phyloP scores from a whole-genome alignment of 2,329 filamentous ascomycete species.

The Aschersonia sp. region DNA sequence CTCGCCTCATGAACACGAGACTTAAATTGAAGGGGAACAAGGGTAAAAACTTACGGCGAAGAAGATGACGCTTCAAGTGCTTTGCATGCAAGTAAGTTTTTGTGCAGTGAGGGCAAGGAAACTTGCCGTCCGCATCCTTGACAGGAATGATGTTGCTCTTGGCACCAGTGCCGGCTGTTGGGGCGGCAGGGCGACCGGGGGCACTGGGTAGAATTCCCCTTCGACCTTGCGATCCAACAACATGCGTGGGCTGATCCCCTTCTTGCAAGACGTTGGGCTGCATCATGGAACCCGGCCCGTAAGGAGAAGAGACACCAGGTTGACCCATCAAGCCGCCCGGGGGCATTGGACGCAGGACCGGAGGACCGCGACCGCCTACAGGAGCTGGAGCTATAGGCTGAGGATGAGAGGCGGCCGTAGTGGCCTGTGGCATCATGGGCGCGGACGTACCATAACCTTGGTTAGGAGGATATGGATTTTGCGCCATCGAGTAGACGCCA shows the following conservation, averaged over 20 bases:
- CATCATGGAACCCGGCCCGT: constrained; percentile 44
- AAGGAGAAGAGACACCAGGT: constrained; percentile 42
- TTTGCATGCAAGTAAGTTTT: constrained; percentile 97
- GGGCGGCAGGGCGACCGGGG: constrained; percentile 68
- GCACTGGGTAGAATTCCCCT: constrained; percentile 85
- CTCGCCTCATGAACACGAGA: no score
- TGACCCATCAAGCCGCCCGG: constrained; percentile 49
- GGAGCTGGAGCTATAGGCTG: constrained; percentile 66
- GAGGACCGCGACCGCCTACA: constrained; percentile 38
- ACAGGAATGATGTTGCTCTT: constrained; percentile 79
- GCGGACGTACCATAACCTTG: constrained; percentile 41
- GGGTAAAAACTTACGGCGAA: constrained; percentile 64
- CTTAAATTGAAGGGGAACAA: no score
- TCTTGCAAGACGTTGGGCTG: constrained; percentile 40
- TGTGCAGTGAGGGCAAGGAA: constrained; percentile 92
- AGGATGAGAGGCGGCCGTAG: constrained; percentile 53
- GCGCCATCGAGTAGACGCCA: constrained; percentile 39
- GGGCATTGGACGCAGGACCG: constrained; percentile 55
- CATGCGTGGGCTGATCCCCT: constrained; percentile 63
- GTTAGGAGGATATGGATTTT: constrained; percentile 38
- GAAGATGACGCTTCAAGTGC: constrained; percentile 88
- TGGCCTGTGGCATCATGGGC: constrained; percentile 52
- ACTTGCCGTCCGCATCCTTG: constrained; percentile 96
- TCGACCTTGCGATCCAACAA: constrained; percentile 87
- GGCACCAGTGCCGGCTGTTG: constrained; percentile 50